A percentile compares a stretch with the other conserved stretches of the same genome.
Conservation (phyloP, 2,329 filamentous ascomycete genomes). For the Monilinia fructigena region DNA sequence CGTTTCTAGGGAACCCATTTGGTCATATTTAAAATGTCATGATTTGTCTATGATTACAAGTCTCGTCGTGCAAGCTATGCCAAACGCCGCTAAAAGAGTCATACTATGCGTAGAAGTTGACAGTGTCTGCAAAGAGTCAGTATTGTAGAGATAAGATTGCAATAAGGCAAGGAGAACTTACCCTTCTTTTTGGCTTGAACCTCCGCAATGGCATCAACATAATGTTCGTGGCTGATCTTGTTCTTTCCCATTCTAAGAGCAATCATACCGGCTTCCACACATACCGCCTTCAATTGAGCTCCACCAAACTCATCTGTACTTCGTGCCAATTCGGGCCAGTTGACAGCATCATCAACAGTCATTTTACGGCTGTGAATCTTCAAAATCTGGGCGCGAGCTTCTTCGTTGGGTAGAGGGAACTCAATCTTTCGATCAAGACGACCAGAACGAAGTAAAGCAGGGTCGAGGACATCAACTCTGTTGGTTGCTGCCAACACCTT, state of each 20-base stretch:
- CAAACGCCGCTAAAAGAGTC: conserved; percentile 31
- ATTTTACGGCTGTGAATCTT: conserved; percentile 98
- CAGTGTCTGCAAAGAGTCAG: conserved; percentile 31
- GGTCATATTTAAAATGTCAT: conserved; percentile 25
- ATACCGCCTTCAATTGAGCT: conserved; percentile 96
- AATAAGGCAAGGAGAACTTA: conserved; percentile 20
- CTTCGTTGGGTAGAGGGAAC: conserved; percentile 96
- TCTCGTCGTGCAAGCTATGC: conserved; percentile 34
- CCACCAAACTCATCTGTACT: conserved; percentile 98
- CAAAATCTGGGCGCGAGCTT: conserved; percentile 93
- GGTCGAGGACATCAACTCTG: conserved; percentile 89
- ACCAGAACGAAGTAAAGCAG: conserved; percentile 84
- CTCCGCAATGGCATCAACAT: conserved; percentile 96
- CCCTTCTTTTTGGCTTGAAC: conserved; percentile 80
- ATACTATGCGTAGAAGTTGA: conserved; percentile 38
- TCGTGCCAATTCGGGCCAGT: conserved; percentile 92
- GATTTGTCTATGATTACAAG: conserved; percentile 39
- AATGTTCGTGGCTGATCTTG: conserved; percentile 97
- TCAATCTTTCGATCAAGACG: conserved; percentile 97
- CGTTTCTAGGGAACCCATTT: background rate
- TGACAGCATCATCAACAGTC: conserved; percentile 88
- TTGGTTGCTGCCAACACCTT: conserved; percentile 96
- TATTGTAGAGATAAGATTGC: conserved; percentile 35
- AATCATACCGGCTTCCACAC: conserved; percentile 99
- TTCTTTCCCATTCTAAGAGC: conserved; percentile 89